Evolutionary conservation across 2,329 filamentous ascomycete species (phyloP), one percentile per base, ranked within the genome.

Genomic region (Colletotrichum costaricense): DNA sequence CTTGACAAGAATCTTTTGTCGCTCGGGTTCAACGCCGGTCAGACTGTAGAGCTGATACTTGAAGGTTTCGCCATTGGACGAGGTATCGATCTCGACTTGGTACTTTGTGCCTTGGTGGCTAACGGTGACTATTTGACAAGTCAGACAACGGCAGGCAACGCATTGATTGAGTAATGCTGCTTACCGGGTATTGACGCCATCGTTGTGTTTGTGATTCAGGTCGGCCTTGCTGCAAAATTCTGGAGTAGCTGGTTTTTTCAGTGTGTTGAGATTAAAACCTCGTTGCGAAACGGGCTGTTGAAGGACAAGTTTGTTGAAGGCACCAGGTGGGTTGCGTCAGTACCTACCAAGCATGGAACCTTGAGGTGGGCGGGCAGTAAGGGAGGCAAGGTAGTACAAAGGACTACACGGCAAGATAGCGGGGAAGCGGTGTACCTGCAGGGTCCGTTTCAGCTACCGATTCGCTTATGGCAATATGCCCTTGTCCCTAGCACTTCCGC

Each of bases 41-140:
- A 99, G 88, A 75, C 95, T 98, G 86, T 93, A 99, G 72, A 99
- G 90, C 83, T 98, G 97, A 80, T 94, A 94, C 83, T 98, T 99
- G 87, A 99, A 95, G 70, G 94, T 94, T 84, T 98, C 95, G 84
- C 97, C 97, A 75, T 92, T 95, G 58, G 94, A 93, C 30, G 90
- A 88, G 56, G 94, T 89, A 81, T 98, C 96, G 79, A 99, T 91
- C 75, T 98, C 96, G 82, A 99, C 90, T 81, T 98, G 92, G 86
- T 98, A 93, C 82, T 95, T 96, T 84, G 97, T 98, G 86, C 96
- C 96, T 81, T 95, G 92, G 82, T 99, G 96, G 85, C 97, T 98
- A 77, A 99, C 93, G 81, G 95, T 88, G 77, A 99, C 95, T 97
- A 76, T 14, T 54, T 46, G 22, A 35, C 16, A 59, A 28, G 72